Evolutionary conservation across 306 rosid species (phyloP), one percentile per base, ranked within the genome.

Genomic region (barrel medic (Medicago truncatula)): DNA sequence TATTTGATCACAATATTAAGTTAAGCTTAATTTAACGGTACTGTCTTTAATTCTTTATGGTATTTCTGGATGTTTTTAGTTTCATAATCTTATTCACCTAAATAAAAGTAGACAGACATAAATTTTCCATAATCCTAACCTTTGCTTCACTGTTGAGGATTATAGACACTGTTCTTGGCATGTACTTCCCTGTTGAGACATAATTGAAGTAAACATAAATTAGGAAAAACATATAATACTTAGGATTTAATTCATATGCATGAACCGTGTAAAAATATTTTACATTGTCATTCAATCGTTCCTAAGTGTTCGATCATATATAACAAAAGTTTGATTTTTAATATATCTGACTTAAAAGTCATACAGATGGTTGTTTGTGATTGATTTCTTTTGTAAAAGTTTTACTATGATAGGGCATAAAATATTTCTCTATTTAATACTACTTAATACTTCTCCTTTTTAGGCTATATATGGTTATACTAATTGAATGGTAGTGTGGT

Each of bases 121-220:
- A 77, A 41, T 6, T 15, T 4, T 1, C 20, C 44, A 63, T 70
- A 1, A 34, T 75, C 70, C 86, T 60, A 18, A 94, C 97, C 92
- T 92, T 90, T 67, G 87, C 92, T 63, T 92, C 96, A 65, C 82
- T 83, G 75, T 72, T 85, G 61, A 89, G 84, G 84, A 86, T 31
- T 44, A 90, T 54, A 39, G 89, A 90, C 15, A 87, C 96, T 13
- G 86, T 88, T 85, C 90, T 84, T 5, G 85, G 87, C 76, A 76
- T 60, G 82, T 76, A 88, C 76, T 82, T 88, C 83, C 97, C 98
- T 92, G 89, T 78, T 79, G 23, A 79, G 76, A 80, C 58, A 81
- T 20, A 36, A 71, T 62, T 73, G 57, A 64, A 41, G 46, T 31
- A 20, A 14, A 23, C 43, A 41, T 20, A 58, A 38, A 38, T 78